These are phyloP conservation scores for Pseudocercospora eumusae DNA, from an alignment of 2,329 filamentous ascomycete species.

Conservation along the genomic window DNA sequence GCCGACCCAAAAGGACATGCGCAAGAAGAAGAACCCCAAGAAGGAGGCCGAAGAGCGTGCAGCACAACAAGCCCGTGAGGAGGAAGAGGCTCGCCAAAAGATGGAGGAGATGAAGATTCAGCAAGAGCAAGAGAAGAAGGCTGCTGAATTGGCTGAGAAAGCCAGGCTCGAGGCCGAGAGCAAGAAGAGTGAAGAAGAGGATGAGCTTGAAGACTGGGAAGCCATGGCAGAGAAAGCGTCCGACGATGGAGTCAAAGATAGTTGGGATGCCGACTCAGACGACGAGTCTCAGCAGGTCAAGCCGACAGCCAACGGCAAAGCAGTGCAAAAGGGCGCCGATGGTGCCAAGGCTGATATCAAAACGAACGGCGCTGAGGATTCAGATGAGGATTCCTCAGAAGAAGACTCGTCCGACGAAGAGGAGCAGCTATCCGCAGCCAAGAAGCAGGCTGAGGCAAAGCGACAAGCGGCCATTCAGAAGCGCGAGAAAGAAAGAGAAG, in stretches of 20 bases:
- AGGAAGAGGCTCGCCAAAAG: slow-evolving; percentile 57
- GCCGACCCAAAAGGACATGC: slow-evolving; percentile 71
- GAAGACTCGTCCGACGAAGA: slow-evolving; percentile 61
- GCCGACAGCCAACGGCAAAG: slow-evolving; percentile 41
- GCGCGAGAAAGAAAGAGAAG: slow-evolving; percentile 86
- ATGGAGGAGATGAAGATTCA: slow-evolving; percentile 54
- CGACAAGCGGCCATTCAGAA: slow-evolving; percentile 89
- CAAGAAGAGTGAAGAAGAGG: slow-evolving; percentile 63
- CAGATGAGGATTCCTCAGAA: slow-evolving; percentile 48
- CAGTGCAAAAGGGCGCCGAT: slow-evolving; percentile 33
- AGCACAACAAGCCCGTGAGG: slow-evolving; percentile 42
- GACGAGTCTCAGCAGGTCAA: slow-evolving; percentile 57
- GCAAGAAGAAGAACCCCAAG: slow-evolving; percentile 70
- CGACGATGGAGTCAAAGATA: slow-evolving; percentile 80
- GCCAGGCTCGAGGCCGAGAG: slow-evolving; percentile 68
- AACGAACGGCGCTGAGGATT: slow-evolving; percentile 40
- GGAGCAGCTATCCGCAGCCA: slow-evolving; percentile 71
- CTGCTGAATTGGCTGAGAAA: slow-evolving; percentile 71
- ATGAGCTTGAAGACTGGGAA: slow-evolving; percentile 81
- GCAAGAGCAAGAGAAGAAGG: slow-evolving; percentile 72
- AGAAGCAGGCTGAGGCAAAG: slow-evolving; percentile 70
- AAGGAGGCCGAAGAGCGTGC: slow-evolving; percentile 58
- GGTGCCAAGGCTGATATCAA: slow-evolving; percentile 35
- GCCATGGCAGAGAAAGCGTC: slow-evolving; percentile 68
- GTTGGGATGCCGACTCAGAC: slow-evolving; percentile 86